Evolutionary conservation across 2,329 filamentous ascomycete genomes (phyloP).

Genomic region (Periconia sp.): DNA sequence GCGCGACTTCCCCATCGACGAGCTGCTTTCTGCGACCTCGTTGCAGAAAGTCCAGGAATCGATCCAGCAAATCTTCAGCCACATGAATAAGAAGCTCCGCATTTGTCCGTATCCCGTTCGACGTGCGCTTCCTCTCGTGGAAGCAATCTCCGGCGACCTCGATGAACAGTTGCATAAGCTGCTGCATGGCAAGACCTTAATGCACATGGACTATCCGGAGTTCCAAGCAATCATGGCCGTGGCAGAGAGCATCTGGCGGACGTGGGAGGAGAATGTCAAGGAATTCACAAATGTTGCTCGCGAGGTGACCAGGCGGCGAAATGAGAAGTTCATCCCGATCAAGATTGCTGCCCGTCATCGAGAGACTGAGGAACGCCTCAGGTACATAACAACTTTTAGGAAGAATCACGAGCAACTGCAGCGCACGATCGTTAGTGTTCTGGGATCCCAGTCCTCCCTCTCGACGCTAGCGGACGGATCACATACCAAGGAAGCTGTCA

Average conservation of each 20-base stretch:
- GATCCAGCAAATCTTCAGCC: slow-evolving; percentile 85
- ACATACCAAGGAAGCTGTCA: slow-evolving; percentile 57
- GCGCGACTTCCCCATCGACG: slow-evolving; percentile 96
- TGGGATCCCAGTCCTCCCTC: slow-evolving; percentile 68
- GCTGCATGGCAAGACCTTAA: slow-evolving; percentile 83
- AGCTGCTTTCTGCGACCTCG: slow-evolving; percentile 89
- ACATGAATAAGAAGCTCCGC: slow-evolving; percentile 97
- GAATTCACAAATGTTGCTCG: slow-evolving; percentile 98
- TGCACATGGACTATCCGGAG: slow-evolving; percentile 90
- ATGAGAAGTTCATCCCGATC: slow-evolving; percentile 98
- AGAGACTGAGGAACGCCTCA: slow-evolving; percentile 86
- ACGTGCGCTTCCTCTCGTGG: slow-evolving; percentile 89
- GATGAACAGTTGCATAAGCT: slow-evolving; percentile 85
- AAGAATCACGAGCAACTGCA: slow-evolving; percentile 98
- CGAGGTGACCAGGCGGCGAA: slow-evolving; percentile 89
- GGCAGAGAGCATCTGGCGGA: slow-evolving; percentile 83
- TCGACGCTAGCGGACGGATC: slow-evolving; percentile 45
- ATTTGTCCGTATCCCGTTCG: slow-evolving; percentile 95
- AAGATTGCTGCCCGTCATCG: slow-evolving; percentile 89
- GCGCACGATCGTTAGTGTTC: slow-evolving; percentile 94
- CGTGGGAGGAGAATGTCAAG: slow-evolving; percentile 96
- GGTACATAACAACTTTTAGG: slow-evolving; percentile 92
- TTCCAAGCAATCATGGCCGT: slow-evolving; percentile 86
- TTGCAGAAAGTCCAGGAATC: slow-evolving; percentile 88
- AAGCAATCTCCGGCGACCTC: slow-evolving; percentile 93